phyloP scores from a whole-genome alignment of 1,139 yeast genomes.

The Candida sp. region DNA sequence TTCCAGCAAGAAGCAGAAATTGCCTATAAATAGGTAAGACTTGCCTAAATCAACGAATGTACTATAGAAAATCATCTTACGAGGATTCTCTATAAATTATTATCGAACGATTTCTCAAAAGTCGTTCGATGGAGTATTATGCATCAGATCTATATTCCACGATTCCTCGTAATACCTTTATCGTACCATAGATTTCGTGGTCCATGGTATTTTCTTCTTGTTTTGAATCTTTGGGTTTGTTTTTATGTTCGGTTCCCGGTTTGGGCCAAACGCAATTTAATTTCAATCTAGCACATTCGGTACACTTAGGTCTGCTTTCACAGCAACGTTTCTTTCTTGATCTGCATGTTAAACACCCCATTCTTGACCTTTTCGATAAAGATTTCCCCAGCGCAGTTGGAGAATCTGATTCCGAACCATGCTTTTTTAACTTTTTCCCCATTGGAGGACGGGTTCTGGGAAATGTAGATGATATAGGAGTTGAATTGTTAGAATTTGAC shows the following conservation, averaged over 20 bases:
- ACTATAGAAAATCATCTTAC: too few relatives aligned
- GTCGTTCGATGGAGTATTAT: background rate
- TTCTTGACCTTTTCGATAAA: conserved; percentile 33
- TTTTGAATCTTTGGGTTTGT: conserved; percentile 47
- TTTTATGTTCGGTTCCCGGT: conserved; percentile 48
- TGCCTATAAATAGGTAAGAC: too few relatives aligned
- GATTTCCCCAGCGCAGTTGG: conserved; percentile 9
- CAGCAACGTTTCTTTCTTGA: conserved; percentile 45
- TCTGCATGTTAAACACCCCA: conserved; percentile 48
- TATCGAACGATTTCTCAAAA: too few relatives aligned
- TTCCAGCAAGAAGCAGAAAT: too few relatives aligned
- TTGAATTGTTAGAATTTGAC: background rate
- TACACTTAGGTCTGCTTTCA: conserved; percentile 39
- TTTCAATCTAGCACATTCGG: conserved; percentile 39
- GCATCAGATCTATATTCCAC: conserved; percentile 37
- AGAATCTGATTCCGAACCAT: background rate
- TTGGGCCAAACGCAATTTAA: conserved; percentile 49
- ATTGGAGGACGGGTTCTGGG: background rate
- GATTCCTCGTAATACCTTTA: conserved; percentile 60
- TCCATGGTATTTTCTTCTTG: conserved; percentile 44
- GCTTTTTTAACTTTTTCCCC: background rate
- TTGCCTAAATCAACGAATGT: too few relatives aligned
- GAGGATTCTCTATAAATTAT: too few relatives aligned
- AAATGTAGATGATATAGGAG: background rate
- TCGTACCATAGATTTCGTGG: conserved; percentile 55